A percentile compares a stretch with the other conserved stretches of the same genome.
These are phyloP conservation scores for Apiospora arundinis DNA, from an alignment of 2,329 filamentous ascomycete species.

Conservation along the genomic window DNA sequence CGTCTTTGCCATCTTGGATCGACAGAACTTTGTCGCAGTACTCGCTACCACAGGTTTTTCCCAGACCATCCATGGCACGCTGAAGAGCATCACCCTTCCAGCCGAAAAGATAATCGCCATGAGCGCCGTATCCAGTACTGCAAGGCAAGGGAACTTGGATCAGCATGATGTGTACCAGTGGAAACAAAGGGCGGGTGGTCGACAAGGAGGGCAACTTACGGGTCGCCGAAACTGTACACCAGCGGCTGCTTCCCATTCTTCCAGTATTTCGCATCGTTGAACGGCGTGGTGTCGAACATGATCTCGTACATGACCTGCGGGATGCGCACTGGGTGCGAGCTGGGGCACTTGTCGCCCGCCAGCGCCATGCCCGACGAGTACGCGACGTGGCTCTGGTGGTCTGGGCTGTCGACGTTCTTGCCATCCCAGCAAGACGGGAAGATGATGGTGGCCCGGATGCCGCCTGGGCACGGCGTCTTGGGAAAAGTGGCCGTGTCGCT, in stretches of 20 bases:
- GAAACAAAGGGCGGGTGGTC: too few species aligned
- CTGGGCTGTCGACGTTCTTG: conserved; percentile 56
- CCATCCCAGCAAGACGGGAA: conserved; percentile 71
- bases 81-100: conserved; percentile 60
- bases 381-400: conserved; percentile 63
- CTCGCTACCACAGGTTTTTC: conserved; percentile 51
- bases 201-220: conserved; percentile 37
- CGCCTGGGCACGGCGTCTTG: conserved; percentile 59
- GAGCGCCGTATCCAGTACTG: conserved; percentile 64
- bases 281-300: conserved; percentile 59
- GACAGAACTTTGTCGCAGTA: conserved; percentile 51
- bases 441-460: conserved; percentile 59
- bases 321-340: conserved; percentile 58
- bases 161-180: background rate
- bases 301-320: conserved; percentile 67
- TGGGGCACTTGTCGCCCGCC: conserved; percentile 57
- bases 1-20: conserved; percentile 50
- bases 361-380: conserved; percentile 50
- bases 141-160: background rate
- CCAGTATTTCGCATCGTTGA: conserved; percentile 59
- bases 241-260: conserved; percentile 55
- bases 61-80: conserved; percentile 55
- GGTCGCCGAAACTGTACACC: conserved; percentile 52
- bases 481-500: conserved; percentile 51
- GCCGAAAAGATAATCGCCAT: conserved; percentile 66